Conservation (phyloP, 345 rosid species). For the Syzygium oleosum region DNA sequence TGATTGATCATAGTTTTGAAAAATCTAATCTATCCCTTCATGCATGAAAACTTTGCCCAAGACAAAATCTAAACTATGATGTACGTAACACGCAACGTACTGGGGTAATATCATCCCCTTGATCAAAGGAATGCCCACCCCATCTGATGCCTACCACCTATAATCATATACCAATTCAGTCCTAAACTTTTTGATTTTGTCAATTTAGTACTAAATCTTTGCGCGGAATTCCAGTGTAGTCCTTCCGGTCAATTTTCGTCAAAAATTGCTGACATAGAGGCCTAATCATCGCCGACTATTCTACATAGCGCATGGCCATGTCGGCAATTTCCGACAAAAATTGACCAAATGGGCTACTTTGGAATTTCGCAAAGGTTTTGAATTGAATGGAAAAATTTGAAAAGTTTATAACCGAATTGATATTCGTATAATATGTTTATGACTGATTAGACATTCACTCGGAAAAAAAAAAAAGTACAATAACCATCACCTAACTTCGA, state of each 20-base stretch:
- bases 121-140: not conserved
- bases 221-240: not conserved
- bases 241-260: accelerated
- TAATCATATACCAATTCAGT: not conserved
- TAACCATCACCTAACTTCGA: not conserved
- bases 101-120: not conserved
- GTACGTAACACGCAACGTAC: not conserved
- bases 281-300: too few relatives aligned
- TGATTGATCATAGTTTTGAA: not conserved
- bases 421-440: not conserved
- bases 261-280: too few relatives aligned
- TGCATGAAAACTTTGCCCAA: not conserved
- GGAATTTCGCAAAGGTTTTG: not conserved
- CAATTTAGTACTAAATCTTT: not conserved
- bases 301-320: not conserved
- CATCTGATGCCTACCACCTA: not conserved
- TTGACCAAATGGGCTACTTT: not conserved
- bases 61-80: not conserved
- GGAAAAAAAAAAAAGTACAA: not conserved
- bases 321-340: too few relatives aligned
- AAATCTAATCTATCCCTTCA: not conserved
- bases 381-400: too few relatives aligned
- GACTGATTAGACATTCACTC: not conserved
- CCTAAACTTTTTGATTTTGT: not conserved
- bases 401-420: too few relatives aligned